These are phyloP conservation scores for Mycena epipterygia DNA, from an alignment of 768 basidiomycete genomes.

Conservation along the genomic window DNA sequence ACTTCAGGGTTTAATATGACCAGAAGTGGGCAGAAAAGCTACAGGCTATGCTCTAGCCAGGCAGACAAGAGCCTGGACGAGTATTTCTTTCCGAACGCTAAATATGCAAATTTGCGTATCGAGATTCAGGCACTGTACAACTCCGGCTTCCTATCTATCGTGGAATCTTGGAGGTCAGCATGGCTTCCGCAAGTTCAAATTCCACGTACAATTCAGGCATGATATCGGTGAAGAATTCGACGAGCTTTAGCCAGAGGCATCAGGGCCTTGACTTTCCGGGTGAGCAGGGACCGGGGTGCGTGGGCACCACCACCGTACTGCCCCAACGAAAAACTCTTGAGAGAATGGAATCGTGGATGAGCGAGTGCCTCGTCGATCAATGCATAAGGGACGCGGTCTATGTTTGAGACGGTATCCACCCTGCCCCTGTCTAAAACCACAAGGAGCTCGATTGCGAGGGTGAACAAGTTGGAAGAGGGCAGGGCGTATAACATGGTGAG, in stretches of 20 bases:
- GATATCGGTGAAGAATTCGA: conserved; percentile 15
- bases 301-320: background rate
- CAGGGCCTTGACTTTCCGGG: conserved; percentile 18
- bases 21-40: conserved; percentile 16
- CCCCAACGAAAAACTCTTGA: conserved; percentile 8
- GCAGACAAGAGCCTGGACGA: conserved; percentile 14
- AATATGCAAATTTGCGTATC: conserved; percentile 20
- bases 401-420: conserved; percentile 13
- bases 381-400: conserved; percentile 8
- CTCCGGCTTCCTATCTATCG: conserved; percentile 14
- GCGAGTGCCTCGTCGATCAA: conserved; percentile 11
- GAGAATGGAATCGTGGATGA: conserved; percentile 10
- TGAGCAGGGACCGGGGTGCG: conserved; percentile 15
- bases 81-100: conserved; percentile 15
- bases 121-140: conserved; percentile 16
- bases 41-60: conserved; percentile 15
- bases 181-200: conserved; percentile 1
- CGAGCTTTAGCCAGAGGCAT: conserved; percentile 23
- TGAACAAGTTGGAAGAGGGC: conserved; percentile 13
- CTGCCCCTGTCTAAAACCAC: conserved; percentile 2
- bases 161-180: conserved; percentile 14
- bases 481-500: conserved; percentile 1
- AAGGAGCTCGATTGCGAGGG: background rate
- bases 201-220: conserved; percentile 8
- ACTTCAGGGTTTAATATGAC: conserved; percentile 21